phyloP scores from a whole-genome alignment of 2,329 filamentous ascomycete species.

The Thielaviopsis ethacetica region DNA sequence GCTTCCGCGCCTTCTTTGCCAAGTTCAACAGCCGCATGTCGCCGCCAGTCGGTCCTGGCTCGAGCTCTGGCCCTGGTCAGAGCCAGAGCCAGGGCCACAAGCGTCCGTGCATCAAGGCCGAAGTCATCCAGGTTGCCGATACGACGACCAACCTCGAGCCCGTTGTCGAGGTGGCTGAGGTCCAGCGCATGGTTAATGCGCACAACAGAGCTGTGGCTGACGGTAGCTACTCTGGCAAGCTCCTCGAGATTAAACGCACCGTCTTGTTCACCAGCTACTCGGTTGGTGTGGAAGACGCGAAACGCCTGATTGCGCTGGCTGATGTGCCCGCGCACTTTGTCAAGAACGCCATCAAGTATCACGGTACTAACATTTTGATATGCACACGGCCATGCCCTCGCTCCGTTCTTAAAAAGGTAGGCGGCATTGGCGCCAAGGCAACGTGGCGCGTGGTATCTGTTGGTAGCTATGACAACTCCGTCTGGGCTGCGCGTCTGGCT shows the following conservation, averaged over 20 bases:
- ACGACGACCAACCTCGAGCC: constrained; percentile 58
- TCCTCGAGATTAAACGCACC: constrained; percentile 63
- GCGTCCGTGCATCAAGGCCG: constrained; percentile 37
- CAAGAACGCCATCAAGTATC: constrained; percentile 57
- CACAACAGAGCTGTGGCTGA: constrained; percentile 52
- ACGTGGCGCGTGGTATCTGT: constrained; percentile 70
- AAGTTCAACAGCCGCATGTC: constrained; percentile 43
- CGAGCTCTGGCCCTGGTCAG: too few relatives aligned
- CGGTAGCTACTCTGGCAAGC: constrained; percentile 17
- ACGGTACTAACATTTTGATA: constrained; percentile 86
- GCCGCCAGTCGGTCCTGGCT: constrained; percentile 36
- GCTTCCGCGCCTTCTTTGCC: constrained; percentile 71
- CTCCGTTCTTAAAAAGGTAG: constrained; percentile 63
- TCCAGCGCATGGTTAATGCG: constrained; percentile 76
- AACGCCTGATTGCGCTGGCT: constrained; percentile 55
- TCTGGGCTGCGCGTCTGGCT: constrained; percentile 73
- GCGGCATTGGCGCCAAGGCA: constrained; percentile 70
- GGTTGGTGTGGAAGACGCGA: constrained; percentile 54
- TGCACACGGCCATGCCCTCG: constrained; percentile 58
- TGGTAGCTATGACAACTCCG: constrained; percentile 56
- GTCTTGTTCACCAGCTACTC: constrained; percentile 90
- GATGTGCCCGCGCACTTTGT: constrained; percentile 43
- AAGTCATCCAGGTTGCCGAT: constrained; percentile 78
- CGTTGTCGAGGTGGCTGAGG: constrained; percentile 60
- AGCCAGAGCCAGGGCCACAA: neutral